Percentiles rank a stretch among this genome's conserved stretches.
Evolutionary conservation across 2,329 filamentous ascomycete genomes (phyloP).

Genomic region (Apiospora phragmitis): DNA sequence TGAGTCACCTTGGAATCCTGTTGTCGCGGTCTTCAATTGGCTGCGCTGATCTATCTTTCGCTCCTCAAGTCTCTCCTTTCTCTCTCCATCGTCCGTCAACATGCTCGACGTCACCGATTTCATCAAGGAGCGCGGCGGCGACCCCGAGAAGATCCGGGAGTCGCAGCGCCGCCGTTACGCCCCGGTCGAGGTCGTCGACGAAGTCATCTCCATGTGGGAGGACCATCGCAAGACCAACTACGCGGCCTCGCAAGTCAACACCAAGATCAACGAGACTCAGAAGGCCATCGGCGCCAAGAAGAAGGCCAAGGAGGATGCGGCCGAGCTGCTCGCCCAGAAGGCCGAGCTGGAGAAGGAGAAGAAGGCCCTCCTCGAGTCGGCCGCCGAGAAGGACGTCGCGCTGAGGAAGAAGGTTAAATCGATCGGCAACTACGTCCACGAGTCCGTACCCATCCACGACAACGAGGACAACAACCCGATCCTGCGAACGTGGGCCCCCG

Average conservation of each 20-base stretch:
- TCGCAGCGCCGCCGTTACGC: slow-evolving; percentile 83
- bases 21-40: background rate
- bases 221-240: slow-evolving; percentile 82
- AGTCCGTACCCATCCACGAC: slow-evolving; percentile 44
- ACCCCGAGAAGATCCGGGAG: slow-evolving; percentile 89
- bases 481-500: slow-evolving; percentile 77
- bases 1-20: background rate
- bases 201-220: slow-evolving; percentile 84
- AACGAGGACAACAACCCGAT: slow-evolving; percentile 75
- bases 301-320: slow-evolving; percentile 90
- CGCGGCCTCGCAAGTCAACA: slow-evolving; percentile 75
- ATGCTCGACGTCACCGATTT: slow-evolving; percentile 81
- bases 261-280: slow-evolving; percentile 83
- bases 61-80: background rate
- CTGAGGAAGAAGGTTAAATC: slow-evolving; percentile 78
- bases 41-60: background rate
- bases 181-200: slow-evolving; percentile 81
- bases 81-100: slow-evolving; percentile 20
- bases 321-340: slow-evolving; percentile 78
- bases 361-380: slow-evolving; percentile 74
- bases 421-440: slow-evolving; percentile 90
- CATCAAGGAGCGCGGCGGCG: slow-evolving; percentile 82
- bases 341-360: slow-evolving; percentile 76
- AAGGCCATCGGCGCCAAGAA: slow-evolving; percentile 91
- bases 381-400: slow-evolving; percentile 71